Evolutionary conservation across 192 early-diverging fungal genomes (phyloP).

Genomic region (Backusella sp.): DNA sequence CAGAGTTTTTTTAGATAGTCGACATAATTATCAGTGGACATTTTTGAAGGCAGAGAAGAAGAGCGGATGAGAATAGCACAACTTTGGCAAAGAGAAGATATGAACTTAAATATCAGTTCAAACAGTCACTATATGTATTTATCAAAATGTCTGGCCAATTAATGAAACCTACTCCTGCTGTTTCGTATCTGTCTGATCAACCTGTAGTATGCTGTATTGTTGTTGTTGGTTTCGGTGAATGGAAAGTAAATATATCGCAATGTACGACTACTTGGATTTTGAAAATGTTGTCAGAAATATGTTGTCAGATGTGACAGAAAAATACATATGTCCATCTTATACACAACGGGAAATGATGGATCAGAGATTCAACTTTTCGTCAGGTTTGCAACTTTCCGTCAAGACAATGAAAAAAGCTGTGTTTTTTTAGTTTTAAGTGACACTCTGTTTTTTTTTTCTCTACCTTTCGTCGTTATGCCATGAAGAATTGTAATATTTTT

Average conservation of each 20-base stretch:
- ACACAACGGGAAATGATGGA: too few species aligned
- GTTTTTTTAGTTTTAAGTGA: too few species aligned
- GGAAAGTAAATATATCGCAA: neutral
- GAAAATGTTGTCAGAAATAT: neutral
- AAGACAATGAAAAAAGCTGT: too few species aligned
- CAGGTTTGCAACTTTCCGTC: too few species aligned
- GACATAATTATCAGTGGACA: conserved; percentile 50
- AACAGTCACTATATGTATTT: neutral
- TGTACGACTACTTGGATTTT: neutral
- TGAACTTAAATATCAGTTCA: neutral
- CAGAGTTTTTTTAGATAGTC: conserved; percentile 39
- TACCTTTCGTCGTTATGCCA: too few species aligned
- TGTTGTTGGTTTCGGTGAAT: neutral
- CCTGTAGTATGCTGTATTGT: neutral
- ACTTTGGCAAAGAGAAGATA: neutral
- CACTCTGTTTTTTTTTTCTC: too few species aligned
- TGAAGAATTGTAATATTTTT: too few species aligned
- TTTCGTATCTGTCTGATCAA: neutral
- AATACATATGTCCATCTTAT: too few species aligned
- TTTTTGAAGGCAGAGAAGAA: neutral
- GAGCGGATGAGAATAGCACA: neutral
- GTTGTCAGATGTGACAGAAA: neutral
- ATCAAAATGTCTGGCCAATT: neutral
- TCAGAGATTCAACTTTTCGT: too few species aligned
- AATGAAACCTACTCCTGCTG: neutral